phyloP scores from a whole-genome alignment of 371 early-diverging fungal genomes.

The Rhizopus arrhizus region DNA sequence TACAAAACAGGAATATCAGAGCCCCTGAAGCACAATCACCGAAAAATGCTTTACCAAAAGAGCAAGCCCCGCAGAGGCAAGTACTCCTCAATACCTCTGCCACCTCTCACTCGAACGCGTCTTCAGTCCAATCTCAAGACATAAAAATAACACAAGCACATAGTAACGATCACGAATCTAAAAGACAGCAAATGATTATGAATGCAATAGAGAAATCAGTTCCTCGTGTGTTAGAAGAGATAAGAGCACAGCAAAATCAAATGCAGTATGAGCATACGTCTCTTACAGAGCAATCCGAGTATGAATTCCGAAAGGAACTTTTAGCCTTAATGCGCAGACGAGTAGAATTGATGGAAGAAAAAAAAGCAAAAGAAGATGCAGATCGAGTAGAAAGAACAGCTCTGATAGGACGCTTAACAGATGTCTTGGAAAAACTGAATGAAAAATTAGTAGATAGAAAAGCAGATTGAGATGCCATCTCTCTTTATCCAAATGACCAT shows the following conservation, averaged over 20 bases:
- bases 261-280: background rate
- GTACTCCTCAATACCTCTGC: background rate
- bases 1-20: background rate
- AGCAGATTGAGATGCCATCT: too few relatives aligned
- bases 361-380: background rate
- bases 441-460: background rate
- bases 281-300: background rate
- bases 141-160: too few relatives aligned
- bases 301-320: background rate
- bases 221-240: background rate
- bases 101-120: background rate
- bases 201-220: background rate
- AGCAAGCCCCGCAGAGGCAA: background rate
- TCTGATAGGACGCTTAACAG: background rate
- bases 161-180: background rate
- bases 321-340: background rate
- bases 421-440: conserved; percentile 1
- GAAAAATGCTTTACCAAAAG: background rate
- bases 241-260: background rate
- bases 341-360: background rate
- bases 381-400: background rate
- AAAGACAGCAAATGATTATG: background rate
- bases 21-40: background rate
- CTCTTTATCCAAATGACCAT: too few relatives aligned
- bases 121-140: too few relatives aligned